Conservation (phyloP, 2,329 filamentous ascomycete genomes). For the Pestalotiopsis sp. region DNA sequence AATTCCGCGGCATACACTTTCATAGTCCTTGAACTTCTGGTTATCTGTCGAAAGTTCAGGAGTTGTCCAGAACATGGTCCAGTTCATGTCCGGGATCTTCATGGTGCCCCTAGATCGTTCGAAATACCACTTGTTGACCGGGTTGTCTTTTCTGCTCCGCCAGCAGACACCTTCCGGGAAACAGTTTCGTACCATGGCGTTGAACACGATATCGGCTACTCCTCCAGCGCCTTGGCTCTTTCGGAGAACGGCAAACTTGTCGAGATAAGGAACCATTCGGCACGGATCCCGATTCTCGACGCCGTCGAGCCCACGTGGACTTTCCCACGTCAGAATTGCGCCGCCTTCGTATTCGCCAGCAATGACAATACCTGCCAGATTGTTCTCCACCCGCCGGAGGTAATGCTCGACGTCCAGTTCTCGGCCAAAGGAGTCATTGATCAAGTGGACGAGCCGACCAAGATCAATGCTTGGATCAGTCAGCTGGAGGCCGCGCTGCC, state of each 20-base stretch:
- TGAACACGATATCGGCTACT: conserved; percentile 95
- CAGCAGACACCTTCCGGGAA: conserved; percentile 91
- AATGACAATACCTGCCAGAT: conserved; percentile 88
- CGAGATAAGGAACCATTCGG: conserved; percentile 86
- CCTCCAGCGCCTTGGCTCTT: conserved; percentile 87
- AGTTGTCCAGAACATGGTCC: conserved; percentile 99
- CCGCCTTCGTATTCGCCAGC: conserved; percentile 96
- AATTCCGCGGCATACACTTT: conserved; percentile 71
- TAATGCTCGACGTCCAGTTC: conserved; percentile 85
- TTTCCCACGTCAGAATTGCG: conserved; percentile 93
- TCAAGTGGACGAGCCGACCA: conserved; percentile 79
- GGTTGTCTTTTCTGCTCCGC: conserved; percentile 87
- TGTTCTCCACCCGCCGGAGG: conserved; percentile 75
- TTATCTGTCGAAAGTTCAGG: conserved; percentile 60
- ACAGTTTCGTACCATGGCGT: conserved; percentile 87
- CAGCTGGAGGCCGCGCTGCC: conserved; percentile 65
- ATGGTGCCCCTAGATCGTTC: conserved; percentile 83
- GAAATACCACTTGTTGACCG: conserved; percentile 99
- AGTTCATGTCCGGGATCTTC: conserved; percentile 80
- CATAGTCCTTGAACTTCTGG: conserved; percentile 67
- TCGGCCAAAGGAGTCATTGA: conserved; percentile 90
- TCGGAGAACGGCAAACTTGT: conserved; percentile 95
- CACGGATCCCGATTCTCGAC: conserved; percentile 56
- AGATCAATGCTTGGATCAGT: conserved; percentile 84
- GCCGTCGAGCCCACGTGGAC: conserved; percentile 62